Evolutionary conservation across 345 rosid species (phyloP).

Genomic region (Populus euphratica): DNA sequence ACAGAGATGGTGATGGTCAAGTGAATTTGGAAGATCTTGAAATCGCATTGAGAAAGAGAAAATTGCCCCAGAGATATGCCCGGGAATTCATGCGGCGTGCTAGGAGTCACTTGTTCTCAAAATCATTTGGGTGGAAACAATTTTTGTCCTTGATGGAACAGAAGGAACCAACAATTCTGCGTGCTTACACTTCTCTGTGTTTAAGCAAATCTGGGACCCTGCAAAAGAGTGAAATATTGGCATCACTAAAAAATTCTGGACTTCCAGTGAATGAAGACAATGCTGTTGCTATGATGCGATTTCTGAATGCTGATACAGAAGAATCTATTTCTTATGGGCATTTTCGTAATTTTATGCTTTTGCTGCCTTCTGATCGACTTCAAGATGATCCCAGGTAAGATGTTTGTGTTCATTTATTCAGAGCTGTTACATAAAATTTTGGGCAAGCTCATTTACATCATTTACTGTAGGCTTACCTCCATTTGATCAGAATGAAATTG

Average conservation of each 20-base stretch:
- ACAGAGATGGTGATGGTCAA: slow-evolving; percentile 95
- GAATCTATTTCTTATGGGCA: slow-evolving; percentile 96
- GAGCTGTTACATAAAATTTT: neutral
- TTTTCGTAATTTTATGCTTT: slow-evolving; percentile 93
- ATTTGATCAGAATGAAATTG: neutral
- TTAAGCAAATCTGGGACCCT: slow-evolving; percentile 92
- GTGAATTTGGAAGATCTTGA: slow-evolving; percentile 94
- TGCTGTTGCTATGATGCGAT: slow-evolving; percentile 96
- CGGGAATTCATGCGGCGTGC: slow-evolving; percentile 81
- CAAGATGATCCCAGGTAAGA: slow-evolving; percentile 95
- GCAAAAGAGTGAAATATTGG: slow-evolving; percentile 90
- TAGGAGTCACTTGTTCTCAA: slow-evolving; percentile 83
- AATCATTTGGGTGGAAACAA: slow-evolving; percentile 96
- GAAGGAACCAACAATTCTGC: slow-evolving; percentile 93
- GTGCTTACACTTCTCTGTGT: slow-evolving; percentile 94
- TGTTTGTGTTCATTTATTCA: slow-evolving; percentile 11
- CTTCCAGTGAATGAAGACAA: slow-evolving; percentile 96
- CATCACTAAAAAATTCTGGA: slow-evolving; percentile 80
- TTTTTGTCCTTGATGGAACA: slow-evolving; percentile 98
- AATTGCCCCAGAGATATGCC: slow-evolving; percentile 78
- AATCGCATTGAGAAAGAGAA: slow-evolving; percentile 86
- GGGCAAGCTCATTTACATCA: neutral
- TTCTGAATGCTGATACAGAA: slow-evolving; percentile 79
- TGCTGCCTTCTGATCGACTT: slow-evolving; percentile 83
- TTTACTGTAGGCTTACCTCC: slow-evolving; percentile 1